Percentiles rank a stretch among this genome's conserved stretches.
These are phyloP conservation scores for Phytophthora crassamura DNA, from an alignment of 352 stramenopile genomes.

Conservation along the genomic window DNA sequence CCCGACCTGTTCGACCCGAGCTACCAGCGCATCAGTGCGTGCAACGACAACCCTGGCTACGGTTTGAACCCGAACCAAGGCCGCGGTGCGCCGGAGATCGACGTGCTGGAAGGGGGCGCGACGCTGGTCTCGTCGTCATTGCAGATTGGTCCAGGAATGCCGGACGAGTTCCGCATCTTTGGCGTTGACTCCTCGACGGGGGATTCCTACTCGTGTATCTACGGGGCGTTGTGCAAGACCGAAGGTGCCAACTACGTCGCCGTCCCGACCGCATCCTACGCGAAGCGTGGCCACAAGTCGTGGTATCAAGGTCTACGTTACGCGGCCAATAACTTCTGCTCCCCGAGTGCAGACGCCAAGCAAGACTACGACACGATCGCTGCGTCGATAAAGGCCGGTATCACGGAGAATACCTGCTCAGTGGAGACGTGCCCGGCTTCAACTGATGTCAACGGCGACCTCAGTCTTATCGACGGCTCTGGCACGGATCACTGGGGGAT, in stretches of 20 bases:
- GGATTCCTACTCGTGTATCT: conserved; percentile 41
- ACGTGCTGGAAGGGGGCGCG: conserved; percentile 92
- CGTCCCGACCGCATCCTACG: conserved; percentile 48
- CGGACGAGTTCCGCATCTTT: conserved; percentile 60
- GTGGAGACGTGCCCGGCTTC: conserved; percentile 42
- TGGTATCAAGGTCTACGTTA: conserved; percentile 73
- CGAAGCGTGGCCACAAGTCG: no score
- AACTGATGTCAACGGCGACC: conserved; percentile 50
- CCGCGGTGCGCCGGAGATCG: conserved; percentile 93
- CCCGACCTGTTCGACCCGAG: no score
- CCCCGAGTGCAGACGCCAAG: conserved; percentile 39
- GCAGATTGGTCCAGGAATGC: conserved; percentile 83
- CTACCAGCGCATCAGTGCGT: no score
- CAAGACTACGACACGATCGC: conserved; percentile 39
- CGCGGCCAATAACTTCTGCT: conserved; percentile 67
- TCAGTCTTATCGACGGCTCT: conserved; percentile 42
- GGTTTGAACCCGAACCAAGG: no score
- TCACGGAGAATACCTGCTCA: conserved; percentile 50
- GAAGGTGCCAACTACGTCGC: conserved; percentile 51
- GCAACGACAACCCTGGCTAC: no score
- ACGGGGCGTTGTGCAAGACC: conserved; percentile 58
- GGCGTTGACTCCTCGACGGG: conserved; percentile 33
- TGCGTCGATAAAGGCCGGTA: conserved; percentile 40
- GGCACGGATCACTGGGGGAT: conserved; percentile 27
- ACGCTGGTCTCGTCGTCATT: conserved; percentile 88